Evolutionary conservation across 768 basidiomycete species (phyloP), one percentile per base, ranked within the genome.

Genomic region (Mycena leptocephala): DNA sequence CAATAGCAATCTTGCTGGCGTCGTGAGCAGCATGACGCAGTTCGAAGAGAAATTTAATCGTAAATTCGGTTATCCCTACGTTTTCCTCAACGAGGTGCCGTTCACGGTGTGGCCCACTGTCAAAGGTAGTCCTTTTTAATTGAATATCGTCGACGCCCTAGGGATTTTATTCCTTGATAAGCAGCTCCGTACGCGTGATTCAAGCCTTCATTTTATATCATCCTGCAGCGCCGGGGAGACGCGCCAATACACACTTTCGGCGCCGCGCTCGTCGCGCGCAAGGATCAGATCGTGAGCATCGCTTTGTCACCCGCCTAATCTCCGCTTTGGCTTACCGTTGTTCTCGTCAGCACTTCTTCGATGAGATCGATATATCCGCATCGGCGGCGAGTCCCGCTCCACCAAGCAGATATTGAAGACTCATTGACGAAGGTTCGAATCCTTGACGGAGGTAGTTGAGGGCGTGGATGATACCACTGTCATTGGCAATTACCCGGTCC

Each of bases 251-350:
- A 94, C 82, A 65, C 37, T 22, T 11, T 75, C 56, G 74, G 62
- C 30, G 93, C 90, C 2, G 90, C 94, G 0, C 82, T 95, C n/a
- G 91, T 95, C 76, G 90, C 92, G 2, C 85, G 87, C 78, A 93
- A 91, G 81, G 90, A 92, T 48, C 91, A 92, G 81, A 88, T 95
- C 41, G 65, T 67, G 28, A 51, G 72, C 43, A 39, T 39, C 37
- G 7, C 37, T 39, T 14, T 39, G 37, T 39, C n/a, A n/a, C n/a
- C n/a, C n/a, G n/a, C n/a, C n/a, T n/a, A n/a, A n/a, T n/a, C n/a
- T n/a, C n/a, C n/a, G n/a, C 37, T 7, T 39, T 39, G 8, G 37
- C 37, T 39, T 39, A 39, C 37, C 37, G 14, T 39, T 39, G 7
- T n/a, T n/a, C n/a, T n/a, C n/a, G n/a, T n/a, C n/a, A 51, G 48